Percentiles rank a stretch among this genome's conserved stretches.
phyloP scores from a whole-genome alignment of 2,329 filamentous ascomycete species.

The Cladophialophora exuberans region DNA sequence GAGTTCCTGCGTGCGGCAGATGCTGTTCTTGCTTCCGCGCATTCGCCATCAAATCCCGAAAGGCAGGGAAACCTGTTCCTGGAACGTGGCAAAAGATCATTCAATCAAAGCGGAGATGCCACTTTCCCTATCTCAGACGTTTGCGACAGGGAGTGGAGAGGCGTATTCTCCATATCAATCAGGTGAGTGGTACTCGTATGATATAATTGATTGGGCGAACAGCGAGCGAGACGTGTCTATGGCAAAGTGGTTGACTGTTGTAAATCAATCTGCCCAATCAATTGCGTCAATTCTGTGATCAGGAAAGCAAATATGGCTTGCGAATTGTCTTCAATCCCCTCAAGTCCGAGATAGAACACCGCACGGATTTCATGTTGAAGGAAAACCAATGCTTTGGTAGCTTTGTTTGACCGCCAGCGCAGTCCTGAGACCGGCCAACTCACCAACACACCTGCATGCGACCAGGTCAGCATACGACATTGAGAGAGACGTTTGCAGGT shows the following conservation, averaged over 20 bases:
- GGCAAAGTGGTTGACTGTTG: background rate
- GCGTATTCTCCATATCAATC: background rate
- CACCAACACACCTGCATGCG: background rate
- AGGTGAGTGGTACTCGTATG: background rate
- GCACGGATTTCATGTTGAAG: too few species aligned
- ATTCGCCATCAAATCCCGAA: background rate
- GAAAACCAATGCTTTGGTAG: too few species aligned
- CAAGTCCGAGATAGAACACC: too few species aligned
- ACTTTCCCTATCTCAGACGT: background rate
- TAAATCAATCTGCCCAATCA: background rate
- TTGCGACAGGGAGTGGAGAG: slow-evolving; percentile 2
- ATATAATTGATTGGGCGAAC: background rate
- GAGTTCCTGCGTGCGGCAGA: slow-evolving; percentile 4
- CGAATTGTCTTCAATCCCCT: background rate
- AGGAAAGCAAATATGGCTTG: background rate
- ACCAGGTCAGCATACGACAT: background rate
- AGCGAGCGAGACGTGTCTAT: background rate
- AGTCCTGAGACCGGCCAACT: slow-evolving; percentile 11
- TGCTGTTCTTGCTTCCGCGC: background rate
- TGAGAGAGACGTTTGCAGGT: background rate
- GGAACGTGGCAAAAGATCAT: background rate
- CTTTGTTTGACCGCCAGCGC: slow-evolving; percentile 6
- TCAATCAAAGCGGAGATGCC: background rate
- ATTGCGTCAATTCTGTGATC: background rate
- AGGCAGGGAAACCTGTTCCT: background rate